Base-by-base conservation (phyloP, 129 eudicot genomes). In the Ambrosia artemisiifolia region DNA sequence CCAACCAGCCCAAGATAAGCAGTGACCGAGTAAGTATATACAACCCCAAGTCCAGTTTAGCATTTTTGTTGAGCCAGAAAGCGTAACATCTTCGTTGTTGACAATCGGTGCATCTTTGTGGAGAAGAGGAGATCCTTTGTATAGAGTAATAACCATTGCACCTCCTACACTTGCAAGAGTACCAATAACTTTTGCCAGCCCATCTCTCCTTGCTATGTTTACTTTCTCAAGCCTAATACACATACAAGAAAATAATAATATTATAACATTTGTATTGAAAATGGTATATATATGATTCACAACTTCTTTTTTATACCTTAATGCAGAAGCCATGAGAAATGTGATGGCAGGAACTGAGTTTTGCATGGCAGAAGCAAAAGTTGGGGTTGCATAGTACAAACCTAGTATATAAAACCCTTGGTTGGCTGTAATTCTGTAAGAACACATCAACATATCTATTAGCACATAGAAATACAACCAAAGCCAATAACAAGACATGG, bases 1-100 rank as follows among this genome's bases (percentile, higher is more conserved):
- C 95, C 95, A 91, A 65, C 90, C 95, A 64, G 97, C 95, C 97
- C 97, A 91, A 11, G 92, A 88, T 75, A 91, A 82, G 81, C 97
- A 91, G 74, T 91, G 97, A 48, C 85, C 92, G 64, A 91, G 83
- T 11, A 86, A 72, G 74, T 82, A 91, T n/a, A 91, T 75, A 78
- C 95, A 91, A 14, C 97, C 97, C 90, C 82, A 86, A 19, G 92
- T 86, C 89, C 91, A 85, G 76, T 79, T 82, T 19, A 83, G 91
- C 63, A 76, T 65, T 57, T 78, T 80, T 2, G 67, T 53, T 11
- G 87, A 42, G 43, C 60, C 54, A 7, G 78, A 32, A 62, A 72
- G 69, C 73, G 44, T 40, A 40, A 76, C 33, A 53, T 47, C 72
- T 17, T 82, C 86, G 43, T 59, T 35, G 69, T 72, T 57, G 30